These are phyloP conservation scores for Boletus patriciae DNA, from an alignment of 768 basidiomycete genomes.

Conservation along the genomic window DNA sequence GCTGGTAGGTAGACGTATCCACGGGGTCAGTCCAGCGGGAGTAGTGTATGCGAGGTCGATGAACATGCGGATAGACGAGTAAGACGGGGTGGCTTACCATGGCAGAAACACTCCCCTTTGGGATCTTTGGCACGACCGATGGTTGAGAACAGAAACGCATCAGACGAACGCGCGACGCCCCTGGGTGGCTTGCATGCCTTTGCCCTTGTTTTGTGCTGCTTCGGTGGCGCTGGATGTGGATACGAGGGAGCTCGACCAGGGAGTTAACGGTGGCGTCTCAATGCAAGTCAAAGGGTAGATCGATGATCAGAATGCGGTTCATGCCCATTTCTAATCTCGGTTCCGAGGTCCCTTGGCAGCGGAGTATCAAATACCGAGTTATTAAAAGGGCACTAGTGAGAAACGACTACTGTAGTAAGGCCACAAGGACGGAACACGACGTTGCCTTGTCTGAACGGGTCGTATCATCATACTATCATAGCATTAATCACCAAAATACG, in stretches of 20 bases:
- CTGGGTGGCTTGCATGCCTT: conserved; percentile 45
- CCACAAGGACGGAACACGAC: no score
- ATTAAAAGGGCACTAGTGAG: no score
- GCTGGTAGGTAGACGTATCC: conserved; percentile 38
- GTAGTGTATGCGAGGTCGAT: background rate
- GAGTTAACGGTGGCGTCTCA: conserved; percentile 8
- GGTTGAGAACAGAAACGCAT: no score
- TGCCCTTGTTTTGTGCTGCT: conserved; percentile 19
- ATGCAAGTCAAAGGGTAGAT: background rate
- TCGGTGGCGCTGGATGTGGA: conserved; percentile 24
- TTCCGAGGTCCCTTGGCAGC: no score
- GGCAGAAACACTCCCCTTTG: conserved; percentile 69
- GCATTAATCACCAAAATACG: no score
- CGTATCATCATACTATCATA: no score
- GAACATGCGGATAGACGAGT: background rate
- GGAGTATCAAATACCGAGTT: no score
- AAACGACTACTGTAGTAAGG: no score
- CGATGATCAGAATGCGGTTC: background rate
- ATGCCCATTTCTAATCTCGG: no score
- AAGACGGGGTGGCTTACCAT: conserved; percentile 41
- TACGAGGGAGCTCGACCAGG: conserved; percentile 42
- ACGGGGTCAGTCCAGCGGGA: background rate
- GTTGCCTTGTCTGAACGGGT: no score
- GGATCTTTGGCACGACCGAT: conserved; percentile 48
- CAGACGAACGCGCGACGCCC: no score